phyloP scores from a whole-genome alignment of 495 filamentous ascomycete genomes.

The Chaetomidium leptoderma region DNA sequence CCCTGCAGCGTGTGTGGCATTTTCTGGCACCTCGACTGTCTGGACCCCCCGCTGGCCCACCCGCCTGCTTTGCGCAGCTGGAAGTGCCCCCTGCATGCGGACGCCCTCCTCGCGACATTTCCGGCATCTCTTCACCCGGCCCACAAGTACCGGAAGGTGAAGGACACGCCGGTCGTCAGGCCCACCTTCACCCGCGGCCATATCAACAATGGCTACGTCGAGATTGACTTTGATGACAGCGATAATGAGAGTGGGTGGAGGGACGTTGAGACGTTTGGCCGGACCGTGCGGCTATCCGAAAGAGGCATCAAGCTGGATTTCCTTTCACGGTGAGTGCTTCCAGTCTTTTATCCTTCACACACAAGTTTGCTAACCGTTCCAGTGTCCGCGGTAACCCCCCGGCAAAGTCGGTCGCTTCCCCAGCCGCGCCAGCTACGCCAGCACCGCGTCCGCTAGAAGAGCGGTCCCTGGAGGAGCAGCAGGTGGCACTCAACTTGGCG shows the following conservation, averaged over 20 bases:
- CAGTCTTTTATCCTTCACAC: neutral
- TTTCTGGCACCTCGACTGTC: slow-evolving; percentile 87
- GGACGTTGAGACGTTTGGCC: slow-evolving; percentile 48
- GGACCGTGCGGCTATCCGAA: slow-evolving; percentile 63
- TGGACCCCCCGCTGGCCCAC: slow-evolving; percentile 75
- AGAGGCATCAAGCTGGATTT: slow-evolving; percentile 78
- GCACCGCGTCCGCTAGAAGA: slow-evolving; percentile 16
- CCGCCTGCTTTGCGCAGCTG: slow-evolving; percentile 70
- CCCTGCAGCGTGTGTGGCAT: slow-evolving; percentile 76
- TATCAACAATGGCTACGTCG: slow-evolving; percentile 73
- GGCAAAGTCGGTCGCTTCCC: neutral
- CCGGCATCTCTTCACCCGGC: slow-evolving; percentile 44
- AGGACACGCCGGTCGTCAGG: slow-evolving; percentile 41
- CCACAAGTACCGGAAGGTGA: slow-evolving; percentile 52
- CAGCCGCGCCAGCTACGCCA: neutral
- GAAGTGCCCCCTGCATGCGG: slow-evolving; percentile 85
- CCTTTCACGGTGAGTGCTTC: slow-evolving; percentile 44
- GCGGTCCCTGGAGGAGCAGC: slow-evolving; percentile 40
- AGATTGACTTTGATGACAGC: slow-evolving; percentile 64
- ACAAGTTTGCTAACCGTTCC: neutral
- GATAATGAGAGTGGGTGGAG: slow-evolving; percentile 39
- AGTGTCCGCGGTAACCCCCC: neutral
- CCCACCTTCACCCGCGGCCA: slow-evolving; percentile 55
- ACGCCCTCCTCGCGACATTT: slow-evolving; percentile 46
- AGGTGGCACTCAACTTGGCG: slow-evolving; percentile 54